A percentile compares a stretch with the other conserved stretches of the same genome.
Evolutionary conservation across 1,139 yeast species (phyloP).

Genomic region (Lodderomyces metapsilosis): DNA sequence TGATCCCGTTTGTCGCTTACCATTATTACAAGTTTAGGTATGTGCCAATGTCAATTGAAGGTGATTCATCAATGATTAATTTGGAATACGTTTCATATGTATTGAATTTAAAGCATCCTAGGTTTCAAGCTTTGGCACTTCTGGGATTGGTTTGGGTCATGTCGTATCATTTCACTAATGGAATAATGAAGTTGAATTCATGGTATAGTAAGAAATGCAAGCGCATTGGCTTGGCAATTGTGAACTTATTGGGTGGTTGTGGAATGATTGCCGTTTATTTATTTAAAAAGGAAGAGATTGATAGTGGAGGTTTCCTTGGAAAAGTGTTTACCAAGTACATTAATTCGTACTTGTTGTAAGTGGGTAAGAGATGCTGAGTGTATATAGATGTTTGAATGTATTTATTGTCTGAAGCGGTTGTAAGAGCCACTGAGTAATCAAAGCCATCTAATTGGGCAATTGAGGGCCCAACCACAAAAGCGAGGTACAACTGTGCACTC

Average conservation of each 20-base stretch:
- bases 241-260: conserved; percentile 23
- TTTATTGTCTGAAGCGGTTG: neutral
- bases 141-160: conserved; percentile 23
- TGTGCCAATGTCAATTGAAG: conserved; percentile 54
- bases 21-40: conserved; percentile 52
- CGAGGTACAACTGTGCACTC: neutral
- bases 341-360: conserved; percentile 13
- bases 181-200: conserved; percentile 30
- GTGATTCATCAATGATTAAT: conserved; percentile 60
- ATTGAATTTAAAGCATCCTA: conserved; percentile 25
- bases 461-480: neutral
- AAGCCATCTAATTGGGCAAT: neutral
- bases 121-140: conserved; percentile 21
- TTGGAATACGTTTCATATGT: conserved; percentile 54
- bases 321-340: conserved; percentile 27
- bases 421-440: neutral
- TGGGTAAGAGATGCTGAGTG: neutral
- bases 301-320: conserved; percentile 29
- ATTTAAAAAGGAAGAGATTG: conserved; percentile 18
- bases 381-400: conserved; percentile 2
- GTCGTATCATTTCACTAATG: conserved; percentile 38
- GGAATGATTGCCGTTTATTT: conserved; percentile 27
- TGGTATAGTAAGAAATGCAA: conserved; percentile 31
- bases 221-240: conserved; percentile 32
- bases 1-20: conserved; percentile 42